phyloP scores from a whole-genome alignment of 1,284 basidiomycete species.

The Fomitopsis pinicola region DNA sequence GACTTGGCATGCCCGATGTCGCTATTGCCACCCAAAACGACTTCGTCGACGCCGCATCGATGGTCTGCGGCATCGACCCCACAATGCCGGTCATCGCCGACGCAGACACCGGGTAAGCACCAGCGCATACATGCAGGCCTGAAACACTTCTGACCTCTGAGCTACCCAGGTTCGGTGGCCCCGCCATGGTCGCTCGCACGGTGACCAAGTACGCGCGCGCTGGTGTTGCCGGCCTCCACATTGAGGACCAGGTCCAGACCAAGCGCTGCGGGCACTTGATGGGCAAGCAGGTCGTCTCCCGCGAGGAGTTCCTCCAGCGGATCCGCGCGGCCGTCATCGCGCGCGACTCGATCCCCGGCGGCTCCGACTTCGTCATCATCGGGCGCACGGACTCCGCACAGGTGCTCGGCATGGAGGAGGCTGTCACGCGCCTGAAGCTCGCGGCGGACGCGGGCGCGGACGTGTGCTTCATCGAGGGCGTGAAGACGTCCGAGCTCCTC shows the following conservation, averaged over 20 bases:
- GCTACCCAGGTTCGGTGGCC: constrained; percentile 60
- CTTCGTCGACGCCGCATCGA: constrained; percentile 61
- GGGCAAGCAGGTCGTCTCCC: constrained; percentile 77
- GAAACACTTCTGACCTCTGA: background rate
- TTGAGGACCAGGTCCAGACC: constrained; percentile 81
- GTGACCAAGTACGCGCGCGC: constrained; percentile 67
- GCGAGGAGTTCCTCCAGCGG: constrained; percentile 71
- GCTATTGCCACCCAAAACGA: constrained; percentile 81
- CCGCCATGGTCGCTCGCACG: constrained; percentile 74
- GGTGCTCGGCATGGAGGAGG: constrained; percentile 79
- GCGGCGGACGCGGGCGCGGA: constrained; percentile 77
- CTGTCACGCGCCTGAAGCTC: constrained; percentile 61
- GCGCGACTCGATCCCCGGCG: constrained; percentile 65
- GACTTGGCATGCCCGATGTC: constrained; percentile 74
- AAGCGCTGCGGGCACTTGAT: constrained; percentile 81
- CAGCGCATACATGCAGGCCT: background rate
- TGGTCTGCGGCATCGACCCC: constrained; percentile 66
- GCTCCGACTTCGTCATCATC: constrained; percentile 77
- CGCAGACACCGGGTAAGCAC: constrained; percentile 66
- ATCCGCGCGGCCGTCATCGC: constrained; percentile 76
- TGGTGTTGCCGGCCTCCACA: constrained; percentile 75
- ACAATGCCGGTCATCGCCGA: constrained; percentile 73
- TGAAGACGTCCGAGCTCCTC: constrained; percentile 65
- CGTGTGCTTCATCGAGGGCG: constrained; percentile 83
- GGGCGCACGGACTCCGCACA: constrained; percentile 82